Percentiles rank a stretch among this genome's conserved stretches.
Conservation (phyloP, 129 eudicot species). For the Flaveria ramosissima region DNA sequence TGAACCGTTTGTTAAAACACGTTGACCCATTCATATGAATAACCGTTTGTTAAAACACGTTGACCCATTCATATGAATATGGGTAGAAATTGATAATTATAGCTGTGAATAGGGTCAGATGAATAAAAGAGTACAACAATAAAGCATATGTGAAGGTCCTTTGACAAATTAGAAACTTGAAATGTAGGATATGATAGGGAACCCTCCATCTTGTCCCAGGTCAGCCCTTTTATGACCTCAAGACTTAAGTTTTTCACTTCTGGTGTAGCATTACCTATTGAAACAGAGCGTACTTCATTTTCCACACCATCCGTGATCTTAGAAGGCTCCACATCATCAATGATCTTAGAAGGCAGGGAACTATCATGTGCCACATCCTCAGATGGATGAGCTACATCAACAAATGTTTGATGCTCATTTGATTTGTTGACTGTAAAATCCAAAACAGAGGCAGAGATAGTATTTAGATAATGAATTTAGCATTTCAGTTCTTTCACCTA, state of each 20-base stretch:
- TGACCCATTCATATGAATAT: not conserved
- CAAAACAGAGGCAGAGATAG: constrained; percentile 11
- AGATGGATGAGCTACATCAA: constrained; percentile 23
- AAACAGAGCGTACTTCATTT: constrained; percentile 21
- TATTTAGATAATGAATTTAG: constrained; percentile 11
- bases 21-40: too few relatives aligned
- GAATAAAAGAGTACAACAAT: constrained; percentile 22
- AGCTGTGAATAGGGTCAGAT: constrained; percentile 8
- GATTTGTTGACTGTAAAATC: constrained; percentile 32
- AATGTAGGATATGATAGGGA: constrained; percentile 39
- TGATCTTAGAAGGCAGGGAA: constrained; percentile 21
- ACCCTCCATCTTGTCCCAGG: constrained; percentile 46
- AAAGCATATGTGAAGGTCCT: constrained; percentile 24
- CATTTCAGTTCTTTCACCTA: constrained; percentile 10
- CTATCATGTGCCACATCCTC: constrained; percentile 39
- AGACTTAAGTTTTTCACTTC: constrained; percentile 58
- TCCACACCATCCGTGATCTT: constrained; percentile 18
- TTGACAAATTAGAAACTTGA: constrained; percentile 38
- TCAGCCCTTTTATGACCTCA: constrained; percentile 54
- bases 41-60: not conserved
- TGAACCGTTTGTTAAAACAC: not conserved
- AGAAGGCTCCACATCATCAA: constrained; percentile 23
- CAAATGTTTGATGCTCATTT: constrained; percentile 25
- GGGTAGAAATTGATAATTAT: not conserved
- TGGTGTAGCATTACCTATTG: constrained; percentile 33